Evolutionary conservation across 208 protist species (phyloP), one percentile per base, ranked within the genome.

Genomic region (Trypanosoma lewisi): DNA sequence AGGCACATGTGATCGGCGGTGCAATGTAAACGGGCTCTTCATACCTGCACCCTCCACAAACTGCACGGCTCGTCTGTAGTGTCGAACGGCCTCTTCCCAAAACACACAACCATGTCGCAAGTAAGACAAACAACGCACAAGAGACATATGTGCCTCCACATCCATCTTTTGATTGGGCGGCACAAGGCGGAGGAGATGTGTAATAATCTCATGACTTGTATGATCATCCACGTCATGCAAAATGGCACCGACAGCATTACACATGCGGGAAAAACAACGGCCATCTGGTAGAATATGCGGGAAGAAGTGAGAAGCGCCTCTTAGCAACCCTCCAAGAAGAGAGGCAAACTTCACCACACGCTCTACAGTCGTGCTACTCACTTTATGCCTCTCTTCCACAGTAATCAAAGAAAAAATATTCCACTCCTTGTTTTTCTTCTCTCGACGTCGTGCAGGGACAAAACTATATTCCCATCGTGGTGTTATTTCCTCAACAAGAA

Each of bases 21-120:
- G 36, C 6, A 16, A 48, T 14, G 19, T 34, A 5, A 34, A 14
- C 16, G 19, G 16, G 28, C 14, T 17, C n/a, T 49, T 27, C 27
- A 16, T 9, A 28, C 17, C 31, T 7, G 14, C 27, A 45, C 37
- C 21, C 30, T 17, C 27, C 25, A 48, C n/a, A 16, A 27, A 27
- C 0, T 21, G 3, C 2, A 70, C 28, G 6, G 66, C 47, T 33
- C 25, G 16, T 17, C 11, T 41, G 49, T 64, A 71, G 28, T 71
- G 56, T 19, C 33, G 17, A 2, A 71, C 30, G 27, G 66, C 66
- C 14, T 55, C 39, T 14, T 52, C 39, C 66, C 66, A 71, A 1
- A 71, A 23, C 39, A 57, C 64, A 30, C 66, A 71, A 12, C 66
- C 66, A 34, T 71, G 57, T 16, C 66, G 66, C 56, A 71, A 59